Evolutionary conservation across 768 basidiomycete genomes (phyloP).

Genomic region (Tylopilus vinaceipallidus): DNA sequence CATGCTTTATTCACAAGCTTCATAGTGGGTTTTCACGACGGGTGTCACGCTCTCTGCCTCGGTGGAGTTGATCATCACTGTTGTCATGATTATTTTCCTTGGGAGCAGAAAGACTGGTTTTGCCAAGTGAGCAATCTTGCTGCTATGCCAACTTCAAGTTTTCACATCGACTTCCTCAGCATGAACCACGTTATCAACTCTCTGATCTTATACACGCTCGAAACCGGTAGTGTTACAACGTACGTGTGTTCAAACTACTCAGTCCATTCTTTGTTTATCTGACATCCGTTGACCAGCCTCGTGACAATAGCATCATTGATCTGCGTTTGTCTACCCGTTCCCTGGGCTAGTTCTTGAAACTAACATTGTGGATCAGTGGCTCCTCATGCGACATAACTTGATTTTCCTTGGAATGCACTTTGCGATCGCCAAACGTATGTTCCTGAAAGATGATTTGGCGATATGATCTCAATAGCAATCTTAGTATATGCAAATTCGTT

Average conservation of each 20-base stretch:
- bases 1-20: background rate
- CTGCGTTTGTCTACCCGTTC: conserved; percentile 22
- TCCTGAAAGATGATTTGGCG: background rate
- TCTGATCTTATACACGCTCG: conserved; percentile 50
- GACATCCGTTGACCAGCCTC: conserved; percentile 14
- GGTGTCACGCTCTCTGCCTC: conserved; percentile 34
- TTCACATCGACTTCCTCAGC: conserved; percentile 23
- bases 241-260: conserved; percentile 1
- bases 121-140: conserved; percentile 17
- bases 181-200: conserved; percentile 49
- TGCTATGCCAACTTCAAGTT: background rate
- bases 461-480: background rate
- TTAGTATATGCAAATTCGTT: conserved; percentile 35
- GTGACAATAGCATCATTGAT: conserved; percentile 34
- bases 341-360: background rate
- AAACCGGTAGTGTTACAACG: conserved; percentile 51
- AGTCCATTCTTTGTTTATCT: background rate
- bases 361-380: conserved; percentile 20
- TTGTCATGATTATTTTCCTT: conserved; percentile 31
- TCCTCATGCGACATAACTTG: conserved; percentile 34
- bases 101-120: conserved; percentile 33
- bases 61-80: conserved; percentile 33
- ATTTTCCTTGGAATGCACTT: conserved; percentile 37
- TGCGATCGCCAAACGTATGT: conserved; percentile 33
- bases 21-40: conserved; percentile 30